These are phyloP conservation scores for Bipolaris sorokiniana DNA, from an alignment of 2,329 filamentous ascomycete species.

Conservation along the genomic window DNA sequence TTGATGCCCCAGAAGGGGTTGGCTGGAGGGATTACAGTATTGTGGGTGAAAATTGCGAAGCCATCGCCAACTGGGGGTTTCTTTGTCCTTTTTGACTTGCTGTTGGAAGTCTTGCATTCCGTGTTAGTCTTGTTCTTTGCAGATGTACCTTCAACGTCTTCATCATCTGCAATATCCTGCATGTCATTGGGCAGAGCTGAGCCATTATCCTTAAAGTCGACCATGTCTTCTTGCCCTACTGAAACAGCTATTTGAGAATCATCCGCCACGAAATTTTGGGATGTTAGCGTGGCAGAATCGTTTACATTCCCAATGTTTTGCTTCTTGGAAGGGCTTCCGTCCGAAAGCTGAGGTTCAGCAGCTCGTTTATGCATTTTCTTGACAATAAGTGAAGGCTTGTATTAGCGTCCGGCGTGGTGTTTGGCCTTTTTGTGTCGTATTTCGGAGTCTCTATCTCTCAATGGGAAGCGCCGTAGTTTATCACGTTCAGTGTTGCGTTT, in stretches of 20 bases:
- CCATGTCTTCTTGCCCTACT: no score
- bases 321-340: slow-evolving; percentile 8
- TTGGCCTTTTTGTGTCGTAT: background rate
- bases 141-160: background rate
- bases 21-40: background rate
- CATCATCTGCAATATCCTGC: background rate
- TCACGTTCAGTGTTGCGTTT: background rate
- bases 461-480: background rate
- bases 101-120: background rate
- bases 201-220: no score
- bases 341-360: background rate
- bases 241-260: background rate
- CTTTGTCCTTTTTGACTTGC: slow-evolving; percentile 1
- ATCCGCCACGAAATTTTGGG: background rate
- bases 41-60: slow-evolving; percentile 4
- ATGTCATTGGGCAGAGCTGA: no score
- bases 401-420: background rate
- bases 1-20: slow-evolving; percentile 29
- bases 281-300: no score
- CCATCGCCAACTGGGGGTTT: slow-evolving; percentile 17
- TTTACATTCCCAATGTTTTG: background rate
- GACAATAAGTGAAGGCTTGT: background rate
- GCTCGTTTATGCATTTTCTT: slow-evolving; percentile 13
- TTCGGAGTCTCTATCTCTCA: background rate
- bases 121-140: background rate